These are phyloP conservation scores for Pseudohalonectria lignicola DNA, from an alignment of 2,329 filamentous ascomycete species.

Conservation along the genomic window DNA sequence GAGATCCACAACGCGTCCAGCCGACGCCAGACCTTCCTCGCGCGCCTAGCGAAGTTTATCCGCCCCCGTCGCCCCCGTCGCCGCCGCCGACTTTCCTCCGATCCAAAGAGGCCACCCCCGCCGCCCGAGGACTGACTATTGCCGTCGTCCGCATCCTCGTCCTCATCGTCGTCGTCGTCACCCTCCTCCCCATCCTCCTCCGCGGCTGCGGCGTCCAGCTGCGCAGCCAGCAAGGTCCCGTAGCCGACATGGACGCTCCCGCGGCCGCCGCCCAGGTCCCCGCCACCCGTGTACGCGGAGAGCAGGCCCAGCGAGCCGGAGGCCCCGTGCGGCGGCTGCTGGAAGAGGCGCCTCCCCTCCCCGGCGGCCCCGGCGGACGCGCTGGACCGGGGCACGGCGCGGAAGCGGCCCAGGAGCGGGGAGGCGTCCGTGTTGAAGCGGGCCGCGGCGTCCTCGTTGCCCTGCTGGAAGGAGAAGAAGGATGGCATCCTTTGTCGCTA, in stretches of 20 bases:
- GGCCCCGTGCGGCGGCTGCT: background rate
- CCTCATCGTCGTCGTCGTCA: slow-evolving; percentile 16
- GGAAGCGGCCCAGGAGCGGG: slow-evolving; percentile 53
- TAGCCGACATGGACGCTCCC: slow-evolving; percentile 48
- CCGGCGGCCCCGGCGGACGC: background rate
- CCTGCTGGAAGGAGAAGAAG: slow-evolving; percentile 59
- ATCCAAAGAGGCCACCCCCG: background rate
- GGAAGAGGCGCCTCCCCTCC: background rate
- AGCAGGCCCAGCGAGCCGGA: background rate
- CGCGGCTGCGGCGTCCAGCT: slow-evolving; percentile 17
- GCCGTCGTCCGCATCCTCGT: slow-evolving; percentile 23
- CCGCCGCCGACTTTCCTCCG: slow-evolving; percentile 12
- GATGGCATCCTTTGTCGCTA: slow-evolving; percentile 48
- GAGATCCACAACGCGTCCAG: slow-evolving; percentile 48
- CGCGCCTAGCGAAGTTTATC: background rate
- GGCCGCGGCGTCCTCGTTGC: slow-evolving; percentile 41
- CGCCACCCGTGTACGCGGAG: background rate
- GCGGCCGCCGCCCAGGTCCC: slow-evolving; percentile 16
- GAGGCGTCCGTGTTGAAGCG: slow-evolving; percentile 40
- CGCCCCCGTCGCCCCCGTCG: slow-evolving; percentile 19
- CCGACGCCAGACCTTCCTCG: slow-evolving; percentile 18
- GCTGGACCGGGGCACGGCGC: slow-evolving; percentile 40
- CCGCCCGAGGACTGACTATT: slow-evolving; percentile 12
- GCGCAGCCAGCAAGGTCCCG: slow-evolving; percentile 37
- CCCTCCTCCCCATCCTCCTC: slow-evolving; percentile 18